These are phyloP conservation scores for Cydonia oblonga DNA, from an alignment of 331 rosid species.

Conservation along the genomic window DNA sequence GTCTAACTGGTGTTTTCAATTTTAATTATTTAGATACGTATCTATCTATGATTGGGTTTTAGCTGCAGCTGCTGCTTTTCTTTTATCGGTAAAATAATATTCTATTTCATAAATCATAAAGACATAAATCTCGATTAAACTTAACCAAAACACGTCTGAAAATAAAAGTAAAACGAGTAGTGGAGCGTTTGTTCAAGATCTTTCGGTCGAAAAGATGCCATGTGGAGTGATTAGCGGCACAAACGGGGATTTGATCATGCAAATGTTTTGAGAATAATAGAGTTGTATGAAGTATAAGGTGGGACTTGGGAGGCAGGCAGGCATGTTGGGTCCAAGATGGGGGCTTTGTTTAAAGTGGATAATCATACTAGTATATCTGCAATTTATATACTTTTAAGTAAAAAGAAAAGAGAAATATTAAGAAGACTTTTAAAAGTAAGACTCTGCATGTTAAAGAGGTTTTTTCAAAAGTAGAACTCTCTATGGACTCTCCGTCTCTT, in stretches of 20 bases:
- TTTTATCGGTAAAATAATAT: no score
- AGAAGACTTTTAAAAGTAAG: no score
- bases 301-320: background rate
- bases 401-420: no score
- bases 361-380: no score
- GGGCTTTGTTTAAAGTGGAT: conserved; percentile 49
- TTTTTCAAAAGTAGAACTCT: rapidly evolving
- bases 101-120: no score
- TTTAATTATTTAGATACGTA: no score
- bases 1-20: no score
- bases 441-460: no score
- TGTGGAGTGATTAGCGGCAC: conserved; percentile 44
- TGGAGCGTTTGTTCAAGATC: conserved; percentile 4
- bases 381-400: no score
- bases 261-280: background rate
- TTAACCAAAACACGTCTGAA: background rate
- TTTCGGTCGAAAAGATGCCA: conserved; percentile 27
- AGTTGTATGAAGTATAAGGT: no score
- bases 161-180: background rate
- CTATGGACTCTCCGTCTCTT: rapidly evolving
- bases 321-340: conserved; percentile 72
- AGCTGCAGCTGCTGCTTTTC: no score
- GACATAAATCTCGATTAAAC: background rate
- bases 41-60: no score
- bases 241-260: conserved; percentile 19